Base-by-base conservation (phyloP, 2,329 filamentous ascomycete genomes). In the Aspergillus sp. region DNA sequence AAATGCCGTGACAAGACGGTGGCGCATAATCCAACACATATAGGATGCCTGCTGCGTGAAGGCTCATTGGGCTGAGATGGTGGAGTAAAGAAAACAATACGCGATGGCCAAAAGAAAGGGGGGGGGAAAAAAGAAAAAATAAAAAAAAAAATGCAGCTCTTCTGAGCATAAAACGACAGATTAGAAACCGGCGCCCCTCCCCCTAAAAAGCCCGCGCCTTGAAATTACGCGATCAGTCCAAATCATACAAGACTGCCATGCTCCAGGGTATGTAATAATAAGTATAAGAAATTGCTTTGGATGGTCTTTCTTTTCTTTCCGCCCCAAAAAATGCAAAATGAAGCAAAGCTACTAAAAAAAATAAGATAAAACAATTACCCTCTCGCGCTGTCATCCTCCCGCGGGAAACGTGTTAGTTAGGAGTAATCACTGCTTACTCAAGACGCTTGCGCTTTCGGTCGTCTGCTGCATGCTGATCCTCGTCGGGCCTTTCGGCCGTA, bases 401-500 rank as follows among this genome's bases (percentile, higher is more conserved):
- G 26, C 22, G 20, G 34, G 12, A 26, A 36, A 39, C 26, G 48
- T 24, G 52, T 24, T 15, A 17, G 52, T 24, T 15, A 17, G 30
- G 26, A 38, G 15, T n/a, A 39, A 44, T 34, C 26, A 24, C n/a
- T 20, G 12, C 48, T 76, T 71, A 83, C 67, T 77, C 72, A 60
- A 83, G 58, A 65, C 83, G 74, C 74, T 87, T 87, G 62, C 85
- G 78, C 75, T 87, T 88, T 59, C 86, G 78, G 57, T 87, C 85
- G 18, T 86, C 84, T 48, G 74, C 78, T 22, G 61, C 53, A 44
- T 80, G 77, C 57, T 85, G 80, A 57, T 89, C 86, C 68, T 88
- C 86, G 45, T 86, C 85, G 18, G 84, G 83, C 57, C 85, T 74
- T 71, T 89, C 87, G 2, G 83, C 84, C 1, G 86, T 89, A 63